A percentile compares a stretch with the other conserved stretches of the same genome.
These are phyloP conservation scores for Tubosaeta brunneosetosa DNA, from an alignment of 768 basidiomycete genomes.

Conservation along the genomic window DNA sequence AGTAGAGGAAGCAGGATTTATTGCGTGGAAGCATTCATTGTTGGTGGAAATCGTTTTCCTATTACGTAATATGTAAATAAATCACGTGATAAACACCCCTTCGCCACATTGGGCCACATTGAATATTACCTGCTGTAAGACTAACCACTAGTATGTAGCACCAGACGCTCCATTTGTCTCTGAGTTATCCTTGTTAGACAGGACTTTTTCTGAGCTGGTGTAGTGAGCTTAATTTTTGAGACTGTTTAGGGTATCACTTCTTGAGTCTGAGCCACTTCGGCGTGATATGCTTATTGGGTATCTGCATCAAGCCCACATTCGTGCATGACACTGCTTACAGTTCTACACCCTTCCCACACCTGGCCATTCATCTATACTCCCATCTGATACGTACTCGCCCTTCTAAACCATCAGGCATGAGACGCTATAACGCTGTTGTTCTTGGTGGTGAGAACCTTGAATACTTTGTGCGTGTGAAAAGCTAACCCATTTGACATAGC, in stretches of 20 bases:
- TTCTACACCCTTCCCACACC: conserved; percentile 21
- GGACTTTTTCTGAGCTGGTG: too few species aligned
- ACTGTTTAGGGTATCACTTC: not conserved
- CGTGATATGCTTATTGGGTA: not conserved
- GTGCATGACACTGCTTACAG: conserved; percentile 14
- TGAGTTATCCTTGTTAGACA: not conserved
- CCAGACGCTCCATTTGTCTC: not conserved
- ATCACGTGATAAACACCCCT: not conserved
- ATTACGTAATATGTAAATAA: conserved; percentile 12
- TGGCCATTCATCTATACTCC: conserved; percentile 7
- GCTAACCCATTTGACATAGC: conserved; percentile 38
- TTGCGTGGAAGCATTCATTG: too few species aligned
- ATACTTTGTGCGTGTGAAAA: not conserved
- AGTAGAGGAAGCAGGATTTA: too few species aligned
- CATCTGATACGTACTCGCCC: not conserved
- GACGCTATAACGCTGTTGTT: conserved; percentile 72
- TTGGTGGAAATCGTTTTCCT: not conserved
- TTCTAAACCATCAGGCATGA: conserved; percentile 39
- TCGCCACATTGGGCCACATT: too few species aligned
- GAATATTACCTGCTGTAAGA: too few species aligned
- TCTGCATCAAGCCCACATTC: conserved; percentile 1
- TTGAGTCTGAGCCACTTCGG: not conserved
- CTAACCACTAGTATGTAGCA: not conserved
- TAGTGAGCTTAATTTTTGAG: not conserved
- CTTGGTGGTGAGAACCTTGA: conserved; percentile 59